phyloP scores from a whole-genome alignment of 2,329 filamentous ascomycete species.

The Aspergillus aculeatus region DNA sequence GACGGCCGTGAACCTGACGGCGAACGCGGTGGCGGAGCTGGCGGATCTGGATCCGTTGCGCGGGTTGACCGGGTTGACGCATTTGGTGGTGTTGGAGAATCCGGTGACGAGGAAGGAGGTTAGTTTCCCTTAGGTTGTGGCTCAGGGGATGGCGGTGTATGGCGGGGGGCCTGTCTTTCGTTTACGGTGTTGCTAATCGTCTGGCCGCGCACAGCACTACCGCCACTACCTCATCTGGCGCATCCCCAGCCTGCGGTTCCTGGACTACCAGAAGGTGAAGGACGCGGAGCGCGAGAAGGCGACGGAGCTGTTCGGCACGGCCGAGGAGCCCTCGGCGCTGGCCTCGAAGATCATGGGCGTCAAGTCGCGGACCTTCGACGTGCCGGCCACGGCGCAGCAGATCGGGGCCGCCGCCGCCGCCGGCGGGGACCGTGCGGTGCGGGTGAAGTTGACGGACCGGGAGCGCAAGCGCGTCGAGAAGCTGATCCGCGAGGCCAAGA shows the following conservation, averaged over 20 bases:
- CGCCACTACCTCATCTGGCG: conserved; percentile 88
- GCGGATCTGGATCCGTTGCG: conserved; percentile 82
- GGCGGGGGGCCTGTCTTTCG: too few species aligned
- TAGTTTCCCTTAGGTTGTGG: conserved; percentile 29
- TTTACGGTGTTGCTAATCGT: background rate
- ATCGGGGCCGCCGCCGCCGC: conserved; percentile 32
- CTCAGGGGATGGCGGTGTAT: too few species aligned
- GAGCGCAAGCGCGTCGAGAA: conserved; percentile 84
- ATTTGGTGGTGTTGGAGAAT: conserved; percentile 80
- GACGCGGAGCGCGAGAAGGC: conserved; percentile 76
- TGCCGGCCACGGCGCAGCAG: conserved; percentile 39
- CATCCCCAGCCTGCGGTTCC: conserved; percentile 78
- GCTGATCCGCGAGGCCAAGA: conserved; percentile 84
- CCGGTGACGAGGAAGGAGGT: conserved; percentile 92
- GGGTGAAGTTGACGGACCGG: conserved; percentile 80
- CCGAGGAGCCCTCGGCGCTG: conserved; percentile 72
- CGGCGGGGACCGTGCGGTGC: conserved; percentile 61
- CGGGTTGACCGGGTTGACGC: conserved; percentile 67
- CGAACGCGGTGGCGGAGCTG: conserved; percentile 79
- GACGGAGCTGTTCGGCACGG: conserved; percentile 77
- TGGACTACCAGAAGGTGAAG: conserved; percentile 91
- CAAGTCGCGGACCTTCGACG: conserved; percentile 74
- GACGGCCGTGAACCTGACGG: conserved; percentile 74
- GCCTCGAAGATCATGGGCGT: conserved; percentile 81
- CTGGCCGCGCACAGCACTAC: conserved; percentile 66